Evolutionary conservation across 441 rosid species (phyloP).

Genomic region (Populus hybrid): DNA sequence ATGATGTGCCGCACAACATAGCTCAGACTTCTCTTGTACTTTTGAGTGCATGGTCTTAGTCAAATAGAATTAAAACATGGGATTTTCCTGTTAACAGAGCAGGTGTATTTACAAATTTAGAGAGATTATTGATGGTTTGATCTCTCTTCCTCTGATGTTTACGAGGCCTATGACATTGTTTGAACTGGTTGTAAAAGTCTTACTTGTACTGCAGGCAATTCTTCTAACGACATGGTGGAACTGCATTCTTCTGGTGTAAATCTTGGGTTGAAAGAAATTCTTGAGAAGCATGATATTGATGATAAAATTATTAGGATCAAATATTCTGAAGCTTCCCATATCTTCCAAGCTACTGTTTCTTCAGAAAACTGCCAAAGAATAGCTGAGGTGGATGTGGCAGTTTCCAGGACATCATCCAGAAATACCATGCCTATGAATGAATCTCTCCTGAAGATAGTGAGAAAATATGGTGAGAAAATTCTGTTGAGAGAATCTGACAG

Average conservation of each 20-base stretch:
- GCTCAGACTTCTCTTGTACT: background rate
- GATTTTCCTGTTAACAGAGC: background rate
- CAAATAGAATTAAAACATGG: background rate
- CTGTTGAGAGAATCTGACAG: slow-evolving; percentile 65
- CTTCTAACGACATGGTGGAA: slow-evolving; percentile 13
- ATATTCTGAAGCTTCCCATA: slow-evolving; percentile 52
- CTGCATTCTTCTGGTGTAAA: slow-evolving; percentile 25
- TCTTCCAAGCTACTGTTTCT: slow-evolving; percentile 49
- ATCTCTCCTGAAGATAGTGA: slow-evolving; percentile 53
- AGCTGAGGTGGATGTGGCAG: slow-evolving; percentile 29
- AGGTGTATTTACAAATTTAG: background rate
- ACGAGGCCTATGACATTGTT: background rate
- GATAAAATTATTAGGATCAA: slow-evolving; percentile 32
- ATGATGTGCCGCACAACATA: background rate
- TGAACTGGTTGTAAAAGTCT: slow-evolving; percentile 8
- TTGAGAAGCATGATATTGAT: slow-evolving; percentile 33
- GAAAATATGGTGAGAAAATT: slow-evolving; percentile 65
- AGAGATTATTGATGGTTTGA: background rate
- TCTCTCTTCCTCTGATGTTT: background rate
- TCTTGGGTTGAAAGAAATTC: slow-evolving; percentile 66
- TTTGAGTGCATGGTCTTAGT: background rate
- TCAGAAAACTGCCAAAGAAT: slow-evolving; percentile 40
- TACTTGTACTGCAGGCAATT: slow-evolving; percentile 31
- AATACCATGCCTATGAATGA: slow-evolving; percentile 71
- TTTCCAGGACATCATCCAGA: slow-evolving; percentile 32